Conservation (phyloP, 164 flowering plant species). For the Annona squamosa region DNA sequence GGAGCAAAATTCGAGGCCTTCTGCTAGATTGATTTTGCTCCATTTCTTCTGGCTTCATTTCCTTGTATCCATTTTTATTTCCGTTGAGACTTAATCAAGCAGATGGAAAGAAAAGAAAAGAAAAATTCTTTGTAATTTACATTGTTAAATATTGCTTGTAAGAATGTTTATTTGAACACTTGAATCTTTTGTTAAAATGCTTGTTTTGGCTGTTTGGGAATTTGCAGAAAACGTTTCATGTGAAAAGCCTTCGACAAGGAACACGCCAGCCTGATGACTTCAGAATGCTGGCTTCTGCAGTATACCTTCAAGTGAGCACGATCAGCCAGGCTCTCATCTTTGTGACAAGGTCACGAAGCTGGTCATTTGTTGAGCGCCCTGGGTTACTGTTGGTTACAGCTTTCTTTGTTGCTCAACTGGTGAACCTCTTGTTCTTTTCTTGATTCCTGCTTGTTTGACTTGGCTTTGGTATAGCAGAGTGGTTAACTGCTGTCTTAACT, state of each 20-base stretch:
- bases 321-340: constrained; percentile 93
- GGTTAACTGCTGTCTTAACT: neutral
- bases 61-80: too few relatives aligned
- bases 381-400: constrained; percentile 61
- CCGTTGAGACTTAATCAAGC: too few relatives aligned
- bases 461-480: neutral
- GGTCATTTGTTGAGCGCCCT: constrained; percentile 87
- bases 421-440: constrained; percentile 16
- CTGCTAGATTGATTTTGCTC: too few relatives aligned
- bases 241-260: constrained; percentile 50
- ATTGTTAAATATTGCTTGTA: neutral
- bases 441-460: neutral
- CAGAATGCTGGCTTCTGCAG: constrained; percentile 73
- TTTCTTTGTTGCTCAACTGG: constrained; percentile 77
- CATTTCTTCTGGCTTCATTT: too few relatives aligned
- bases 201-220: neutral
- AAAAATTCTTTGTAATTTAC: neutral
- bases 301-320: constrained; percentile 92
- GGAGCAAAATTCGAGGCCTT: too few relatives aligned
- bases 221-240: constrained; percentile 58
- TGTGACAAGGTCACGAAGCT: constrained; percentile 75
- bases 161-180: neutral
- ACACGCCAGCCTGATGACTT: constrained; percentile 30
- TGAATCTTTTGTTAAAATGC: too few relatives aligned
- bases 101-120: too few relatives aligned